phyloP scores from a whole-genome alignment of 2,329 filamentous ascomycete species.

The Aspergillus pseudoglaucus region DNA sequence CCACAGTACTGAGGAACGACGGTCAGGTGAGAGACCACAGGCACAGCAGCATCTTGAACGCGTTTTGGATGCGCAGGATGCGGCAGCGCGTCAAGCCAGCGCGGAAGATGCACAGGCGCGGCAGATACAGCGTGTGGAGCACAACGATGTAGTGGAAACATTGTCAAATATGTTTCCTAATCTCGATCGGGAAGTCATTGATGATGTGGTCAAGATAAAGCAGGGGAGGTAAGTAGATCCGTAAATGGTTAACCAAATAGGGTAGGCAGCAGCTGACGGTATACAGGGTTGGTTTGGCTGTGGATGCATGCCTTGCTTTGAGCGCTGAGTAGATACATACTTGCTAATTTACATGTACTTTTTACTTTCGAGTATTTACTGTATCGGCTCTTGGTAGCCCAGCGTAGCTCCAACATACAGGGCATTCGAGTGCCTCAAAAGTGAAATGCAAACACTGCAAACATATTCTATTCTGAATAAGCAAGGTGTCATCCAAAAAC shows the following conservation, averaged over 20 bases:
- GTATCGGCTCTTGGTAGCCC: background rate
- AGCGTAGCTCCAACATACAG: background rate
- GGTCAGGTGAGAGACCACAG: conserved; percentile 19
- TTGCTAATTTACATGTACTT: background rate
- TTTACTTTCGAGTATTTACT: background rate
- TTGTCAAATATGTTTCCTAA: conserved; percentile 95
- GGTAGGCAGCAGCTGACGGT: conserved; percentile 8
- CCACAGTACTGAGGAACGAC: conserved; percentile 30
- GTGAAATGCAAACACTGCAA: background rate
- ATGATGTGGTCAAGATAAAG: conserved; percentile 93
- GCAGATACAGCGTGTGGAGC: conserved; percentile 73
- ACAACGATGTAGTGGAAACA: conserved; percentile 87
- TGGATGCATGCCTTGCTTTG: conserved; percentile 75
- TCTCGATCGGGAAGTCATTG: conserved; percentile 87
- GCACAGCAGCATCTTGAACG: conserved; percentile 27
- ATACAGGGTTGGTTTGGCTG: conserved; percentile 69
- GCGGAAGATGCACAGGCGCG: conserved; percentile 84
- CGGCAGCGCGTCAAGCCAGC: conserved; percentile 82
- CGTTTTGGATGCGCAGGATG: conserved; percentile 69
- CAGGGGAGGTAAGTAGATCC: conserved; percentile 68
- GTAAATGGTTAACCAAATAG: background rate
- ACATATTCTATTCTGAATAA: background rate
- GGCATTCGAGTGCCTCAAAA: background rate
- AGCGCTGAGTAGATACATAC: conserved; percentile 35
- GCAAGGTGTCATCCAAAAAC: background rate